Evolutionary conservation across 352 stramenopile genomes (phyloP).

Genomic region (Globisporangium spiculum): DNA sequence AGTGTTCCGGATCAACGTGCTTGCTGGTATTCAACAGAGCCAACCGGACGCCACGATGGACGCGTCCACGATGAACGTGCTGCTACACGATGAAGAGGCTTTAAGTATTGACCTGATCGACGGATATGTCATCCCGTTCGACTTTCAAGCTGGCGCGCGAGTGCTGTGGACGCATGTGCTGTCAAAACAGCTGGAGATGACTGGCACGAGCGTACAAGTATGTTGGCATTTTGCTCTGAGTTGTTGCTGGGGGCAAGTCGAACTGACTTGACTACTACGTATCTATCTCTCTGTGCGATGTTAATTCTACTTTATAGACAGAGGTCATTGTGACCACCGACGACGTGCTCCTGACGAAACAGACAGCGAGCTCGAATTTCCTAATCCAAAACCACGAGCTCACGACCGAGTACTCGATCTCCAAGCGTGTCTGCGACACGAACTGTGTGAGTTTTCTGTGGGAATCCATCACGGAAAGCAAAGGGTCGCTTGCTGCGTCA

Average conservation of each 20-base stretch:
- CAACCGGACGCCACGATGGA: neutral
- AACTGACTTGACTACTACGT: too few species aligned
- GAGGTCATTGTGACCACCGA: slow-evolving; percentile 20
- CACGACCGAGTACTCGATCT: slow-evolving; percentile 18
- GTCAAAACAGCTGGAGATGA: slow-evolving; percentile 30
- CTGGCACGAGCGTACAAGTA: neutral
- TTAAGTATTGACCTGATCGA: slow-evolving; percentile 28
- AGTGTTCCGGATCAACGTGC: slow-evolving; percentile 17
- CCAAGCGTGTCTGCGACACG: slow-evolving; percentile 24
- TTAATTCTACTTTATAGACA: neutral
- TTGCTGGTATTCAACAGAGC: slow-evolving; percentile 21
- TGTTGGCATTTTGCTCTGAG: neutral
- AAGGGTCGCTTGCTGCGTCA: neutral
- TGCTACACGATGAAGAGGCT: slow-evolving; percentile 31
- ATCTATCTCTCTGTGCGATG: too few species aligned
- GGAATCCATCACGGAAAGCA: slow-evolving; percentile 6
- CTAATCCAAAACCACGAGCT: neutral
- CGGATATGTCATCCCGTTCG: slow-evolving; percentile 8
- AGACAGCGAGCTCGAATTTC: neutral
- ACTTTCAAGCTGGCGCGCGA: slow-evolving; percentile 15
- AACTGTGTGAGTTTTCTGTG: slow-evolving; percentile 22
- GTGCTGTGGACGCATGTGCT: slow-evolving; percentile 31
- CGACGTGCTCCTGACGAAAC: slow-evolving; percentile 16
- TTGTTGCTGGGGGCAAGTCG: too few species aligned
- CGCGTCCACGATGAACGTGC: slow-evolving; percentile 20